Base-by-base conservation (phyloP, 2,329 filamentous ascomycete genomes). In the Ambrosiella cleistominuta region DNA sequence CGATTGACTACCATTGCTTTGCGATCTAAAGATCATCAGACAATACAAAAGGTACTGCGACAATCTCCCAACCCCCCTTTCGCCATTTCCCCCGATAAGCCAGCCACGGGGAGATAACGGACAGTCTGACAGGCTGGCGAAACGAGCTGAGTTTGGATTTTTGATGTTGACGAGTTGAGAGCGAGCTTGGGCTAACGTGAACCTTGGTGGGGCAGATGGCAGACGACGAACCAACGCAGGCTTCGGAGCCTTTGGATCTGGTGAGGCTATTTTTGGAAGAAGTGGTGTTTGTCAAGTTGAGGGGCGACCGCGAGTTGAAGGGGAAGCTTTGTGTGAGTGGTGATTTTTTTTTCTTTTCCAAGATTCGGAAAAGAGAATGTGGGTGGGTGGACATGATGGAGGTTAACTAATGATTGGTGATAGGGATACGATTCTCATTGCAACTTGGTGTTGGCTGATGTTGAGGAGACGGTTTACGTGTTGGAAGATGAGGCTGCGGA, bases 341-440 rank as follows among this genome's bases (percentile, higher is more conserved):
- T 47, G 15, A 11, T 54, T 49, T 51, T 47, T 9, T 19, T 36
- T 36, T 42, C 12, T 11, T 37, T 4, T 11, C 27, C 13, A 9
- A 9, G 49, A 51, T 51, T 12, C 5, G 49, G 49, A 35, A 13
- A 13, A 27, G 19, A 12, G 7, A 19, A 12, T 3, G 13, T 54
- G 38, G n/a, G 36, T 38, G 27, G 9, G 40, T 35, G 13, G 27
- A n/a, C 17, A 63, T 62, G 15, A 45, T 53, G 12, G 19, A 19
- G 19, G 27, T 3, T 53, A 19, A 13, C 36, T 36, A 7, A 19
- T 9, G 36, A 54, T 6, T 7, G 53, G 13, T 17, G 35, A 9
- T 58, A 98, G 93, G 93, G 93, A 58, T 98, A 98, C 69, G 93
- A 98, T 69, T 95, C 88, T 67, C 93, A 98, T 71, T 98, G 94